Evolutionary conservation across 2,329 filamentous ascomycete species (phyloP), one percentile per base, ranked within the genome.

Genomic region (Phialophora tarda): DNA sequence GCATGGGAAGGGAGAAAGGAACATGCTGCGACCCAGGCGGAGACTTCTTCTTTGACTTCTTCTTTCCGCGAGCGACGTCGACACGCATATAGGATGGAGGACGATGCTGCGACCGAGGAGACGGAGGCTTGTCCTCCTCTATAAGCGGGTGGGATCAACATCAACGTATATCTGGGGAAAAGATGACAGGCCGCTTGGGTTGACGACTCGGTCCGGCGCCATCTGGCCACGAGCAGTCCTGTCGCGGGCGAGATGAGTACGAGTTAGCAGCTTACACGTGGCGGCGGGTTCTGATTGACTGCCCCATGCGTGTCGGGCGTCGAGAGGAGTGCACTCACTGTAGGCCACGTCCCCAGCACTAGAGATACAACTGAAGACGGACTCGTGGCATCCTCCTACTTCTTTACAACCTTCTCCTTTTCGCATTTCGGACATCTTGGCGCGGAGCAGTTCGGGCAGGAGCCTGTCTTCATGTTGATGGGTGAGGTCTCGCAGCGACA

Each of bases 401-500:
- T 32, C 28, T 55, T 55, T 1, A 55, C 53, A 21, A 55, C 28
- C 28, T 55, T 55, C n/a, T 55, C 28, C 8, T 34, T 34, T 28
- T 55, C 53, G 28, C 53, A 34, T 11, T 4, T 17, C 21, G 53
- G 26, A 34, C 53, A 55, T 34, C 53, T 32, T 28, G 53, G 53
- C 3, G 26, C 28, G n/a, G 11, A 7, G n/a, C 53, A 55, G 4
- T 34, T 55, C 14, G 53, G 53, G 17, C 53, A 55, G 0, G 53
- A 23, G 5, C 53, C 53, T 5, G n/a, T 21, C 28, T 55, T 55
- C 24, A 55, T 55, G n/a, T 55, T 55, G 24, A 55, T 55, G 0
- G 53, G 28, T 4, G 53, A 55, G 3, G 53, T 55, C 53, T 30
- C 53, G 53, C 53, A 55, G 4, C 28, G 24, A 28, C 53, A 55